Conservation (phyloP, 352 stramenopile genomes). For the Pythium plurisporium region DNA sequence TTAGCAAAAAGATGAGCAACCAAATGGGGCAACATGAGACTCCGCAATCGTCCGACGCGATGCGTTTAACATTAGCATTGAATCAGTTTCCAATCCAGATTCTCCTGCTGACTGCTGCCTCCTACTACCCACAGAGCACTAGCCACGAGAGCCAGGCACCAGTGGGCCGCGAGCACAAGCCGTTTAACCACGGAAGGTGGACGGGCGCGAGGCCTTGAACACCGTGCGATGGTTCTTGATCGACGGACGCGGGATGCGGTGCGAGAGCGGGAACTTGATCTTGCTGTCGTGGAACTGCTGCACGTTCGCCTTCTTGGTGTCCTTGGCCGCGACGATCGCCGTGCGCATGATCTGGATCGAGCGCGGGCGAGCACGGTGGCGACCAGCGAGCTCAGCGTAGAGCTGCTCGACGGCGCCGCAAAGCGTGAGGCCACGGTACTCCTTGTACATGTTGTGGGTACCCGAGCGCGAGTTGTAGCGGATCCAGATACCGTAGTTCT, state of each 20-base stretch:
- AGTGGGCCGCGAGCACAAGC: neutral
- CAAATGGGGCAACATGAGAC: constrained; percentile 1
- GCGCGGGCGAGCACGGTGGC: constrained; percentile 94
- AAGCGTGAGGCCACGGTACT: constrained; percentile 98
- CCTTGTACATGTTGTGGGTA: constrained; percentile 99
- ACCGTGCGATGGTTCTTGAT: constrained; percentile 95
- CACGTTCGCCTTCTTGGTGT: constrained; percentile 95
- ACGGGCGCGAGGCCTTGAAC: constrained; percentile 96
- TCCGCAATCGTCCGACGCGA: constrained; percentile 22
- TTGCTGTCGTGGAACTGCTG: constrained; percentile 97
- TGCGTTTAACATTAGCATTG: constrained; percentile 12
- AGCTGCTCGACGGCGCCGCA: constrained; percentile 98
- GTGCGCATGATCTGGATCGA: constrained; percentile 99
- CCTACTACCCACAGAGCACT: neutral
- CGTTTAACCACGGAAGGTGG: constrained; percentile 97
- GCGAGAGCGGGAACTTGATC: constrained; percentile 98
- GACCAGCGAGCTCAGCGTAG: constrained; percentile 98
- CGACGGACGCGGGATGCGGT: constrained; percentile 92
- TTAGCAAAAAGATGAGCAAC: too few species aligned
- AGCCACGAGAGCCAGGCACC: neutral
- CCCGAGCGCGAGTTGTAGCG: constrained; percentile 99
- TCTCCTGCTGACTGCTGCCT: neutral
- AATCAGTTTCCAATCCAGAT: neutral
- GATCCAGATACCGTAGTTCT: constrained; percentile 99
- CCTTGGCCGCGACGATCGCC: constrained; percentile 92